These are phyloP conservation scores for Tricholoma furcatifolium DNA, from an alignment of 768 basidiomycete species.

Conservation along the genomic window DNA sequence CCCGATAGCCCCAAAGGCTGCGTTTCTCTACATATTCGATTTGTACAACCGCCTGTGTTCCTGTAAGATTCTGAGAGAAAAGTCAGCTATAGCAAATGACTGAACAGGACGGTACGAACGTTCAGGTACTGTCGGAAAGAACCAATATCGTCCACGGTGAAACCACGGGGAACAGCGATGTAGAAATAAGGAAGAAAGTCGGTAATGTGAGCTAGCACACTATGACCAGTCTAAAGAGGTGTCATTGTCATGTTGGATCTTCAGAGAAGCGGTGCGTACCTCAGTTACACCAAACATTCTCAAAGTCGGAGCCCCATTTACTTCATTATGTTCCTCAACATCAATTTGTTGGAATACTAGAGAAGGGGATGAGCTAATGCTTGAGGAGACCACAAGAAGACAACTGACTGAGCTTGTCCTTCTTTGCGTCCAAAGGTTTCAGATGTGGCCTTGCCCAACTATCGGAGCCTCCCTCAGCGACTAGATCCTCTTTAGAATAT, in stretches of 20 bases:
- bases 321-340: slow-evolving; percentile 64
- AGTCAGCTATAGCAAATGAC: neutral
- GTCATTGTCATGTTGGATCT: neutral
- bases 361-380: neutral
- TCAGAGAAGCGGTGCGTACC: slow-evolving; percentile 35
- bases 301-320: slow-evolving; percentile 38
- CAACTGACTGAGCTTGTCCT: slow-evolving; percentile 65
- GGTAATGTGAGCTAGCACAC: slow-evolving; percentile 80
- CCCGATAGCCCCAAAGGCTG: slow-evolving; percentile 85
- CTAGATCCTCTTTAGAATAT: slow-evolving; percentile 29
- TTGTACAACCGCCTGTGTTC: slow-evolving; percentile 39
- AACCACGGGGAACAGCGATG: slow-evolving; percentile 82
- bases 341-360: slow-evolving; percentile 97
- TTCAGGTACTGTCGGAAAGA: slow-evolving; percentile 72
- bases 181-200: slow-evolving; percentile 95
- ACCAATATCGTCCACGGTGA: slow-evolving; percentile 62
- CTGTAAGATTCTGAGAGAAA: slow-evolving; percentile 28
- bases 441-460: slow-evolving; percentile 69
- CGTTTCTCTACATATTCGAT: slow-evolving; percentile 65
- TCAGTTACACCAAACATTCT: slow-evolving; percentile 92
- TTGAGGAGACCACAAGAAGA: neutral
- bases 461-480: slow-evolving; percentile 76
- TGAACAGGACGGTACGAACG: slow-evolving; percentile 40
- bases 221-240: slow-evolving; percentile 68
- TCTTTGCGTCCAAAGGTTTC: slow-evolving; percentile 52